Percentiles rank a stretch among this genome's conserved stretches.
These are phyloP conservation scores for Astragalus glycyphyllos DNA, from an alignment of 306 rosid species.

Conservation along the genomic window DNA sequence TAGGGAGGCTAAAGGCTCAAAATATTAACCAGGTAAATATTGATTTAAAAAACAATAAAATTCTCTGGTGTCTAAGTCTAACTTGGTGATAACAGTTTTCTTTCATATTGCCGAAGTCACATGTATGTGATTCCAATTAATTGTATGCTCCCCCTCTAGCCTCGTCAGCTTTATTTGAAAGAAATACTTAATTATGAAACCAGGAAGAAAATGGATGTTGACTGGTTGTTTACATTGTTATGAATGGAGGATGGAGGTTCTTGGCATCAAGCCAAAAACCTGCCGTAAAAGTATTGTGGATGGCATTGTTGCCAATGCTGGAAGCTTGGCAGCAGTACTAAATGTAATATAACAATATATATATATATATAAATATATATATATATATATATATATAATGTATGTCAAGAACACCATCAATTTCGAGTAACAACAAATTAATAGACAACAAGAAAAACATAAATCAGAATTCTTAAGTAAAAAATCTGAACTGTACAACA, in stretches of 20 bases:
- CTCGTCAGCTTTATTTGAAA: no score
- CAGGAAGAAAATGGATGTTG: neutral
- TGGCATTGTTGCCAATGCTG: neutral
- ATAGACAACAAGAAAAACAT: no score
- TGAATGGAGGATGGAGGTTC: neutral
- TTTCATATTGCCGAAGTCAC: conserved; percentile 18
- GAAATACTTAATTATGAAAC: no score
- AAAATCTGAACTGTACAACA: no score
- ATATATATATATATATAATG: neutral
- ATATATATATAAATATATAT: neutral
- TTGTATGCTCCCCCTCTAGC: no score
- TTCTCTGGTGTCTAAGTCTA: no score
- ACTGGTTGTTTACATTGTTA: neutral
- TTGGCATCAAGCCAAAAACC: neutral
- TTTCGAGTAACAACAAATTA: no score
- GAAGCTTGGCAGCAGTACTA: neutral
- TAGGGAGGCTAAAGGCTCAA: conserved; percentile 90
- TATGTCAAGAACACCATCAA: neutral
- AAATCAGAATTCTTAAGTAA: no score
- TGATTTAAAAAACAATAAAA: neutral
- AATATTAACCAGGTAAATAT: conserved; percentile 85
- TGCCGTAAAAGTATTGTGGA: neutral
- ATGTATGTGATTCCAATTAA: no score
- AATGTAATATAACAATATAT: neutral
- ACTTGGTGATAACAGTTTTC: neutral